phyloP scores from a whole-genome alignment of 2,329 filamentous ascomycete genomes.

The Periconia sp. region DNA sequence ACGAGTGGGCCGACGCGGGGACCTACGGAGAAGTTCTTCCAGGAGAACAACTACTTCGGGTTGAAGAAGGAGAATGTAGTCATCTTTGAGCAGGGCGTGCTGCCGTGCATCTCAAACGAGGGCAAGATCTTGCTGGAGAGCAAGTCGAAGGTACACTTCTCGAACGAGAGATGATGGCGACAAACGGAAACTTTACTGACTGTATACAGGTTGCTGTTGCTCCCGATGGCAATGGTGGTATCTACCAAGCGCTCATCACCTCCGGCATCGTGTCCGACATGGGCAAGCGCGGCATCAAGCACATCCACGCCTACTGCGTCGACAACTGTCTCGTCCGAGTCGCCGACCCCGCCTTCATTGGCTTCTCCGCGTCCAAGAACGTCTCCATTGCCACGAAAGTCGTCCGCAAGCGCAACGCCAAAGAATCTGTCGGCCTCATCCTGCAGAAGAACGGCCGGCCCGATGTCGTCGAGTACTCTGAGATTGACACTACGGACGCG shows the following conservation, averaged over 20 bases:
- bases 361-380: constrained; percentile 84
- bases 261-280: constrained; percentile 86
- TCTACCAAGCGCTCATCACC: constrained; percentile 88
- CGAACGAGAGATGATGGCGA: too few relatives aligned
- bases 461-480: constrained; percentile 97
- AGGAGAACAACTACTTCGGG: constrained; percentile 89
- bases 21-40: constrained; percentile 93
- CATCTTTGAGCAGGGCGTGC: constrained; percentile 95
- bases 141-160: constrained; percentile 83
- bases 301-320: constrained; percentile 97
- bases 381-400: constrained; percentile 99
- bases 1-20: constrained; percentile 92
- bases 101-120: constrained; percentile 96
- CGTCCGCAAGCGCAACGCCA: constrained; percentile 96
- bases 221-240: constrained; percentile 94
- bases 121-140: constrained; percentile 94
- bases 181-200: too few relatives aligned
- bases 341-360: constrained; percentile 94
- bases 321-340: constrained; percentile 99
- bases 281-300: constrained; percentile 85
- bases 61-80: constrained; percentile 82
- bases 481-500: constrained; percentile 88
- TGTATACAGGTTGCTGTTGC: constrained; percentile 81
- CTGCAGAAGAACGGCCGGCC: constrained; percentile 94
- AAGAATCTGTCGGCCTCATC: constrained; percentile 94